A percentile compares a stretch with the other conserved stretches of the same genome.
phyloP scores from a whole-genome alignment of 441 rosid species.

The Hura crepitans region DNA sequence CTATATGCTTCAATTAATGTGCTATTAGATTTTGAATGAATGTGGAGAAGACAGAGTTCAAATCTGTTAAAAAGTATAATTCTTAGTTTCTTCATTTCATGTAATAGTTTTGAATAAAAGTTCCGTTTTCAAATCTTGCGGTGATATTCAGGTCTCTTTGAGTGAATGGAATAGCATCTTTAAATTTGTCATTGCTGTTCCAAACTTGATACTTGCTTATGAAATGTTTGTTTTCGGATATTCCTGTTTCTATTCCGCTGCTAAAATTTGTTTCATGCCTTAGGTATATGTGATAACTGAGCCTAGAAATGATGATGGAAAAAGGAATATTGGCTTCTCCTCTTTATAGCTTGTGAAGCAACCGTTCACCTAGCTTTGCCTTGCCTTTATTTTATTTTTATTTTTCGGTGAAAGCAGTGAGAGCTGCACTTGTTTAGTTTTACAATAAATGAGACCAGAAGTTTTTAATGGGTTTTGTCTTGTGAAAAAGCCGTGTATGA shows the following conservation, averaged over 20 bases:
- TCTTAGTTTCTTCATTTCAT: not conserved
- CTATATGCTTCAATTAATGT: slow-evolving; percentile 1
- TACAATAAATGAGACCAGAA: no score
- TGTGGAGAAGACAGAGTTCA: not conserved
- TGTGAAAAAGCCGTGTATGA: no score
- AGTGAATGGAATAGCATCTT: not conserved
- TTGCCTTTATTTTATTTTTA: not conserved
- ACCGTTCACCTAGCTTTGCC: not conserved
- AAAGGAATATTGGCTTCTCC: not conserved
- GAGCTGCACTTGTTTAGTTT: no score
- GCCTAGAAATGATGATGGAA: not conserved
- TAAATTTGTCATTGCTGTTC: not conserved
- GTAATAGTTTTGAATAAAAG: not conserved
- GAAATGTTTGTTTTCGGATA: not conserved
- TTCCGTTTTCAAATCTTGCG: not conserved
- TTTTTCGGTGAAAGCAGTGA: not conserved
- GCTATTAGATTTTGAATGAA: not conserved
- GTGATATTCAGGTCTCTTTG: not conserved
- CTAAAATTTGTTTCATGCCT: no score
- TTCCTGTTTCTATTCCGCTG: no score
- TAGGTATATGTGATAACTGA: not conserved
- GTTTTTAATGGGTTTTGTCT: no score
- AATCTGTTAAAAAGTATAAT: not conserved
- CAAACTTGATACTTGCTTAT: not conserved
- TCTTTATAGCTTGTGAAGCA: not conserved